Evolutionary conservation across 345 rosid species (phyloP).

Genomic region (Streptanthus diversifolius): DNA sequence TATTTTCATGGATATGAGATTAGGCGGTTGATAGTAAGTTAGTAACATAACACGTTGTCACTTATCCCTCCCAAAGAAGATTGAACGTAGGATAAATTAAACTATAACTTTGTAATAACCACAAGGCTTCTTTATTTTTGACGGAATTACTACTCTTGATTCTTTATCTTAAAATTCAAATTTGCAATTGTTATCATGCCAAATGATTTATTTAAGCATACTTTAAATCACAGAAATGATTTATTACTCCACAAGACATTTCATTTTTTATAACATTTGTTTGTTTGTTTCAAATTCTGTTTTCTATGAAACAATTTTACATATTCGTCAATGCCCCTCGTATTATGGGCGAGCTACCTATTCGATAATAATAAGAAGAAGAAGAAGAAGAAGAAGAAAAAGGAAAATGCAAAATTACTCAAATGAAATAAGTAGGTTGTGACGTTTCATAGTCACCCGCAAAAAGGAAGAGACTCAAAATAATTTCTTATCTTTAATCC

Average conservation of each 20-base stretch:
- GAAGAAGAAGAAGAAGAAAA: background rate
- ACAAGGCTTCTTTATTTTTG: background rate
- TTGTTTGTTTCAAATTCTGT: background rate
- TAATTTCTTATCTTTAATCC: constrained; percentile 8
- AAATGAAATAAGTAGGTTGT: constrained; percentile 16
- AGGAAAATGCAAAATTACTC: background rate
- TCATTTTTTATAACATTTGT: background rate
- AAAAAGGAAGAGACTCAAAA: constrained; percentile 7
- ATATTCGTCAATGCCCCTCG: background rate
- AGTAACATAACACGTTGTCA: too few species aligned
- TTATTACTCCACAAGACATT: background rate
- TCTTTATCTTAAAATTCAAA: background rate
- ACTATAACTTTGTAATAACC: background rate
- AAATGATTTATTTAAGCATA: background rate
- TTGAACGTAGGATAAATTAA: background rate
- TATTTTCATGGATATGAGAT: too few species aligned
- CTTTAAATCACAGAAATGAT: background rate
- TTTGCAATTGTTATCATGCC: background rate
- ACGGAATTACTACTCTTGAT: background rate
- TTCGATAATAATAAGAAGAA: background rate
- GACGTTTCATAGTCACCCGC: constrained; percentile 27
- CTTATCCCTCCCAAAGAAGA: background rate
- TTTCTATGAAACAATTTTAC: background rate
- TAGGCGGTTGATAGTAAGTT: too few species aligned
- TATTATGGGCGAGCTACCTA: background rate